Evolutionary conservation across 2,329 filamentous ascomycete genomes (phyloP).

Genomic region (Aspergillus latus): DNA sequence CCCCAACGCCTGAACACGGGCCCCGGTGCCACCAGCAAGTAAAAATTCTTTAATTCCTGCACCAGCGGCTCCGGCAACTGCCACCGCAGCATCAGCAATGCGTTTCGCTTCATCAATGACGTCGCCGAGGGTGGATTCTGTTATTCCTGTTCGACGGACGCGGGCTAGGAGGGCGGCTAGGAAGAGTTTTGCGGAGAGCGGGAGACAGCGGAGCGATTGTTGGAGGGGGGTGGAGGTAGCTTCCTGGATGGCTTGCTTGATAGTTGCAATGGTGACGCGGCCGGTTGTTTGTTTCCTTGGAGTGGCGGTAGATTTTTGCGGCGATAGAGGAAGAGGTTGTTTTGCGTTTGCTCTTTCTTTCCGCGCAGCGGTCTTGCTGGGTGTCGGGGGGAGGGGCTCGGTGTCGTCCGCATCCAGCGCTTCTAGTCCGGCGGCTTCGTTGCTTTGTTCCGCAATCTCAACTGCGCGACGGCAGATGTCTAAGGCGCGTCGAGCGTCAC

Average conservation of each 20-base stretch:
- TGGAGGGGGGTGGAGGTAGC: conserved; percentile 90
- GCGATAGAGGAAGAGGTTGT: conserved; percentile 12
- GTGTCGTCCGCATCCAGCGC: conserved; percentile 30
- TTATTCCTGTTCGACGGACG: conserved; percentile 77
- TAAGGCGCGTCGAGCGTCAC: conserved; percentile 85
- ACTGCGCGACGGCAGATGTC: conserved; percentile 96
- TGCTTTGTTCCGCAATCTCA: conserved; percentile 83
- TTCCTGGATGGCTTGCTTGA: conserved; percentile 93
- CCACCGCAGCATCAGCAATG: conserved; percentile 52
- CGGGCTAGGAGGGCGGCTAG: conserved; percentile 78
- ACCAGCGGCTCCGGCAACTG: conserved; percentile 53
- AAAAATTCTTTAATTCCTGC: conserved; percentile 61
- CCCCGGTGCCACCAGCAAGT: conserved; percentile 43
- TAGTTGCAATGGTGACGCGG: conserved; percentile 85
- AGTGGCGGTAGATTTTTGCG: conserved; percentile 19
- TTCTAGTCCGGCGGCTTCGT: conserved; percentile 38
- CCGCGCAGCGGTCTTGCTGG: conserved; percentile 44
- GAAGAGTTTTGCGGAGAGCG: conserved; percentile 79
- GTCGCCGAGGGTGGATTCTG: conserved; percentile 85
- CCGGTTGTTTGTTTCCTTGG: conserved; percentile 37
- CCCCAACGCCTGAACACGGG: conserved; percentile 62
- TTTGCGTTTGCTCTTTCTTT: conserved; percentile 26
- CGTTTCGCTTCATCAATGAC: conserved; percentile 81
- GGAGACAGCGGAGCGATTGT: conserved; percentile 79
- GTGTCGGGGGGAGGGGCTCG: conserved; percentile 44